phyloP scores from a whole-genome alignment of 768 basidiomycete genomes.

The Candolleomyces efflorescens region DNA sequence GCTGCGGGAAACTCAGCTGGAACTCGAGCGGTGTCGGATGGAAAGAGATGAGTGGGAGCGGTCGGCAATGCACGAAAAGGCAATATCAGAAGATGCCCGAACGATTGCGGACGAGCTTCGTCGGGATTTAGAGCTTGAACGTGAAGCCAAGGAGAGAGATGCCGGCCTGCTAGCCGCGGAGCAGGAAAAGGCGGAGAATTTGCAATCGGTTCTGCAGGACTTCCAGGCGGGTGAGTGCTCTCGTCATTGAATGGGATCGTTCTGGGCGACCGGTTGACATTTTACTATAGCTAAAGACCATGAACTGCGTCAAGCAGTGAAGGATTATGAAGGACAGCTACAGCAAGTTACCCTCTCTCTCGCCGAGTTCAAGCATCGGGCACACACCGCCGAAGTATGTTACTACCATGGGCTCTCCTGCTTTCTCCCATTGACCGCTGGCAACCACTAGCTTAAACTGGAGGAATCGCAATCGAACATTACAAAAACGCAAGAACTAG shows the following conservation, averaged over 20 bases:
- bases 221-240: conserved; percentile 81
- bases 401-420: neutral
- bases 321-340: conserved; percentile 77
- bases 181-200: conserved; percentile 70
- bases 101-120: conserved; percentile 50
- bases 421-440: conserved; percentile 1
- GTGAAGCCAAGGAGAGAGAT: conserved; percentile 54
- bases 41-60: conserved; percentile 68
- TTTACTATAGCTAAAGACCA: conserved; percentile 75
- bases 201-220: conserved; percentile 92
- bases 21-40: conserved; percentile 80
- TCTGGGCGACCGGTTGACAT: neutral
- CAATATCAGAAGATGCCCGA: conserved; percentile 65
- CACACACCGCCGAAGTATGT: conserved; percentile 79
- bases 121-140: conserved; percentile 65
- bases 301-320: conserved; percentile 81
- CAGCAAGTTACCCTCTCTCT: conserved; percentile 65
- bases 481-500: conserved; percentile 64
- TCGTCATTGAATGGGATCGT: neutral
- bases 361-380: conserved; percentile 88
- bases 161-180: conserved; percentile 58
- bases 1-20: conserved; percentile 75
- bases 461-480: conserved; percentile 69
- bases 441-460: conserved; percentile 55
- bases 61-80: conserved; percentile 54